Evolutionary conservation across 495 filamentous ascomycete species (phyloP), one percentile per base, ranked within the genome.

Genomic region (Aspergillus heteromorphus): DNA sequence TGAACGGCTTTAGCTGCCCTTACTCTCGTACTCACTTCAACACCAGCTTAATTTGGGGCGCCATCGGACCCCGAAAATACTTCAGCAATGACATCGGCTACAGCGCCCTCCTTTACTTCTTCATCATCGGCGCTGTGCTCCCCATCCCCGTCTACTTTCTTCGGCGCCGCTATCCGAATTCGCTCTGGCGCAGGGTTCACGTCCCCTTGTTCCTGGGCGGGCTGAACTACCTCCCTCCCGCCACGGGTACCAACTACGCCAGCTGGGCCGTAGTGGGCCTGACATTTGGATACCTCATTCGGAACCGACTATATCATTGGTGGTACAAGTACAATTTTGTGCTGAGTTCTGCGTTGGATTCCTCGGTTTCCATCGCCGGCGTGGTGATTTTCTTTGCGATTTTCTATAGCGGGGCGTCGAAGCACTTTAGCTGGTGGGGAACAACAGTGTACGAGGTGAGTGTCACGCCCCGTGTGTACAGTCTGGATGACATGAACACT

Each of bases 261-360:
- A 85, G 87, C 20, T 92, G 88, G 88, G 86, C 85, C 0, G 65
- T 92, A 9, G 85, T 92, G n/a, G 91, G 87, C 64, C 86, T 83
- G 56, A 52, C 85, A 6, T 93, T 93, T 66, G 60, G 62, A 3
- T 51, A 83, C 57, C 53, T 84, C 6, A 77, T 95, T 42, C 75
- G 80, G 51, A 82, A 74, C 13, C 73, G 83, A 10, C 77, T 80
- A 2, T 63, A 59, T 9, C 80, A 71, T 6, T 95, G 89, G 89
- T 92, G 88, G 89, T 80, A 77, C 0, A 92, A 92, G 66, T 95
- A 92, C 64, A 92, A 87, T 30, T 91, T 91, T 82, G 91, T 88
- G 9, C 71, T 93, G 49, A 84, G 79, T 49, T 87, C 88, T 0
- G 89, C 87, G 10, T 72, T 93, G 49, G 90, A 95, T 51, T 89